phyloP scores from a whole-genome alignment of 2,329 filamentous ascomycete species.

The Calonectria crousiana region DNA sequence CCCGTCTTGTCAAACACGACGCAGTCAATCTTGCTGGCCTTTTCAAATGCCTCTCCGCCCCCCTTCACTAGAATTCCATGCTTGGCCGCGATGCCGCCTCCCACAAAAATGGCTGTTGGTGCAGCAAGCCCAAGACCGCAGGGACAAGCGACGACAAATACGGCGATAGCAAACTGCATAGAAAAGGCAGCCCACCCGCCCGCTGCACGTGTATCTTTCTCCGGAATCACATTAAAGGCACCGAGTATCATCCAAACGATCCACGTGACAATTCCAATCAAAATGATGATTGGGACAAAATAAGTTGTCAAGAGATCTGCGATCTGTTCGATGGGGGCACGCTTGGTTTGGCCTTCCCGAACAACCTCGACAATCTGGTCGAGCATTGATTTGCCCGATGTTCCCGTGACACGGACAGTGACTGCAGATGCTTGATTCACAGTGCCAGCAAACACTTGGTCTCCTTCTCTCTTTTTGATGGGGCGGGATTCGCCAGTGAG shows the following conservation, averaged over 20 bases:
- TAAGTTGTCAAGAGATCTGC: slow-evolving; percentile 80
- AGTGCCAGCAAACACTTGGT: slow-evolving; percentile 78
- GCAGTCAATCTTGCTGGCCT: slow-evolving; percentile 81
- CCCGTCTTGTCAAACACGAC: slow-evolving; percentile 93
- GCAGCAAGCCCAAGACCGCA: slow-evolving; percentile 88
- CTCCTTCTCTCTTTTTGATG: slow-evolving; percentile 72
- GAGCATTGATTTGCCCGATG: slow-evolving; percentile 79
- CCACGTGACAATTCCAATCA: slow-evolving; percentile 79
- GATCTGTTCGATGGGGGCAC: slow-evolving; percentile 81
- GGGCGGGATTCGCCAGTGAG: slow-evolving; percentile 83
- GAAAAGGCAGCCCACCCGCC: slow-evolving; percentile 81
- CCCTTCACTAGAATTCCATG: slow-evolving; percentile 86
- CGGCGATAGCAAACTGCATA: slow-evolving; percentile 85
- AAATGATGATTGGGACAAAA: slow-evolving; percentile 80
- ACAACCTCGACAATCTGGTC: slow-evolving; percentile 84
- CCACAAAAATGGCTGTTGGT: slow-evolving; percentile 87
- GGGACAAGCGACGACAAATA: slow-evolving; percentile 89
- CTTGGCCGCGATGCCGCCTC: slow-evolving; percentile 82
- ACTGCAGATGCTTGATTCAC: slow-evolving; percentile 77
- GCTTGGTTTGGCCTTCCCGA: slow-evolving; percentile 80
- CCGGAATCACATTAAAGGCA: slow-evolving; percentile 67
- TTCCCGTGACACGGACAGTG: slow-evolving; percentile 72
- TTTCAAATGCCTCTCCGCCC: slow-evolving; percentile 87
- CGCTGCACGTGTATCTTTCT: slow-evolving; percentile 65
- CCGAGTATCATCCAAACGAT: slow-evolving; percentile 77